phyloP scores from a whole-genome alignment of 495 filamentous ascomycete genomes.

The Jackrogersella minutella region DNA sequence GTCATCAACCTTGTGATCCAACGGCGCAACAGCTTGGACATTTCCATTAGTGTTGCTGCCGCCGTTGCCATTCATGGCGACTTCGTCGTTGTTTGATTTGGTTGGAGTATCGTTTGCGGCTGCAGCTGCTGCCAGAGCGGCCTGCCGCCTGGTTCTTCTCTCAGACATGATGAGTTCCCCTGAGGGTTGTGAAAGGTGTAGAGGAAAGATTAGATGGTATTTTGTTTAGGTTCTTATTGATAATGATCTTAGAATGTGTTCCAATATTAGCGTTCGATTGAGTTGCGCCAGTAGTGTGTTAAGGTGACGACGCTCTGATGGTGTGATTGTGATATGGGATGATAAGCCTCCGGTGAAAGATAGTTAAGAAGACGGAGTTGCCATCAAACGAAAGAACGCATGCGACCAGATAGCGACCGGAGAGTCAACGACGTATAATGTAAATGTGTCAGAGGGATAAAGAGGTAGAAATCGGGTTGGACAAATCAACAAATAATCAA shows the following conservation, averaged over 20 bases:
- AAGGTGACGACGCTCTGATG: conserved; percentile 3
- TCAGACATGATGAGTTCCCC: conserved; percentile 42
- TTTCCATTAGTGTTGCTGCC: conserved; percentile 43
- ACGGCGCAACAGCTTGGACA: conserved; percentile 25
- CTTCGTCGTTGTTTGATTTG: conserved; percentile 17
- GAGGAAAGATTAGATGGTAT: background rate
- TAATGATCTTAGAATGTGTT: conserved; percentile 1
- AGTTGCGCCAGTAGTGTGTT: conserved; percentile 3
- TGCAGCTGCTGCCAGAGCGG: conserved; percentile 42
- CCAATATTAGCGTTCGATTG: conserved; percentile 10
- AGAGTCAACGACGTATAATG: background rate
- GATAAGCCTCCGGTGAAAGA: conserved; percentile 19
- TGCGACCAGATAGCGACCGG: conserved; percentile 15
- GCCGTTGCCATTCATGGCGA: conserved; percentile 30
- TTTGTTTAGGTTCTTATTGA: background rate
- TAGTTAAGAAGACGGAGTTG: conserved; percentile 5
- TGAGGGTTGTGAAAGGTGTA: background rate
- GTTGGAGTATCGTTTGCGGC: conserved; percentile 31
- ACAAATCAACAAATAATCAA: background rate
- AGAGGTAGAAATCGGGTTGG: conserved; percentile 10
- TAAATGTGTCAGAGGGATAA: conserved; percentile 18
- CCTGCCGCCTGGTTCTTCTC: conserved; percentile 46
- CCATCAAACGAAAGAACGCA: conserved; percentile 11
- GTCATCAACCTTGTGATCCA: conserved; percentile 30
- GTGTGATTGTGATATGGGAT: conserved; percentile 23